Evolutionary conservation across 768 basidiomycete species (phyloP).

Genomic region (Favolaschia claudopus): DNA sequence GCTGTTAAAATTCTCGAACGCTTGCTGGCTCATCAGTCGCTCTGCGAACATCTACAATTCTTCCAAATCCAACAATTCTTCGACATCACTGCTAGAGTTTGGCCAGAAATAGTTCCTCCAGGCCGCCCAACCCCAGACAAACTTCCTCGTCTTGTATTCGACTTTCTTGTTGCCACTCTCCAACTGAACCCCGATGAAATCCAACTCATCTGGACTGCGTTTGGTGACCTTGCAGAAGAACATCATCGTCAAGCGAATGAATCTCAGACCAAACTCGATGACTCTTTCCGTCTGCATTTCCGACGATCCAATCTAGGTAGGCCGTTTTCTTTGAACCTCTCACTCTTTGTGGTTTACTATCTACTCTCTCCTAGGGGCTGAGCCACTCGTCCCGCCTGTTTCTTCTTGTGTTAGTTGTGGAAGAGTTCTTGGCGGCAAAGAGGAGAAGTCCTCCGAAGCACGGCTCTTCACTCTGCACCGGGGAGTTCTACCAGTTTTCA

Average conservation of each 20-base stretch:
- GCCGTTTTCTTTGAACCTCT: neutral
- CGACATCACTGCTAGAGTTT: neutral
- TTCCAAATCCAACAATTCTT: conserved; percentile 4
- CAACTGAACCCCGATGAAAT: neutral
- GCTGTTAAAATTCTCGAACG: neutral
- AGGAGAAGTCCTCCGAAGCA: neutral
- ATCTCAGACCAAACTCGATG: neutral
- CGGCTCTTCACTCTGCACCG: conserved; percentile 1
- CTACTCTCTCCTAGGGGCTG: neutral
- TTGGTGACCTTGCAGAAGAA: neutral
- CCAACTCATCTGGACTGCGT: conserved; percentile 5
- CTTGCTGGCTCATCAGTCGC: neutral
- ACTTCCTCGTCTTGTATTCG: neutral
- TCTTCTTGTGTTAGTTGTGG: neutral
- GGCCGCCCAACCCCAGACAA: neutral
- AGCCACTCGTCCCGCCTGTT: neutral
- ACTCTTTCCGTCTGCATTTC: neutral
- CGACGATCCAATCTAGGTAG: neutral
- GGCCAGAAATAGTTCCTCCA: conserved; percentile 3
- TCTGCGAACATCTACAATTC: neutral
- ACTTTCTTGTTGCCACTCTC: neutral
- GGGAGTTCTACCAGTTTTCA: conserved; percentile 6
- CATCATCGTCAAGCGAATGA: neutral
- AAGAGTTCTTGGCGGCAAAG: neutral
- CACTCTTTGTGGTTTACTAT: neutral